phyloP scores from a whole-genome alignment of 306 rosid genomes.

The Begonia fuchsioides region DNA sequence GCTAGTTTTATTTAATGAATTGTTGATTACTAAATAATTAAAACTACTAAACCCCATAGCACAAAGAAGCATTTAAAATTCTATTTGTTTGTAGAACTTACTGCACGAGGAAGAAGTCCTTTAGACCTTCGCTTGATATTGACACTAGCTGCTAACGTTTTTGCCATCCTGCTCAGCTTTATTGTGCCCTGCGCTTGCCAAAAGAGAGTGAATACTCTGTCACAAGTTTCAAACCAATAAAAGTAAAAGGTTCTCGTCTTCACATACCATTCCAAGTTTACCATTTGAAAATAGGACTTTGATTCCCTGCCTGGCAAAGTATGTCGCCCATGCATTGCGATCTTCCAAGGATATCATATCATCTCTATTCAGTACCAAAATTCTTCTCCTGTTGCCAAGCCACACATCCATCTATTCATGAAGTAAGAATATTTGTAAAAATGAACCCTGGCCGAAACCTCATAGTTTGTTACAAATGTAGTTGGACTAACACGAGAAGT shows the following conservation, averaged over 20 bases:
- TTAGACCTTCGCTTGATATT: constrained; percentile 86
- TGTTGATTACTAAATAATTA: neutral
- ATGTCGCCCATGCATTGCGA: constrained; percentile 86
- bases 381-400: constrained; percentile 79
- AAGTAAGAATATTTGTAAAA: constrained; percentile 7
- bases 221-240: constrained; percentile 11
- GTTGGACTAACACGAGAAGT: too few relatives aligned
- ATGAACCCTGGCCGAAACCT: neutral
- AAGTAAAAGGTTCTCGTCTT: constrained; percentile 6
- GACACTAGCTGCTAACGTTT: constrained; percentile 66
- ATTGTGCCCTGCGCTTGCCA: constrained; percentile 55
- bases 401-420: constrained; percentile 67
- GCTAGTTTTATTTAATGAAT: too few relatives aligned
- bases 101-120: constrained; percentile 89
- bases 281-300: constrained; percentile 84
- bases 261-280: constrained; percentile 72
- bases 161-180: constrained; percentile 73
- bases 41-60: neutral
- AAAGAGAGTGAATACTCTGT: constrained; percentile 8
- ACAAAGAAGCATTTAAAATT: constrained; percentile 9
- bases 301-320: constrained; percentile 54
- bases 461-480: too few relatives aligned
- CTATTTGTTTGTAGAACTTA: constrained; percentile 20
- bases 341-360: constrained; percentile 85
- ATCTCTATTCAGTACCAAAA: constrained; percentile 89